These are phyloP conservation scores for Nematodospora anomalae DNA, from an alignment of 1,139 yeast genomes.

Conservation along the genomic window DNA sequence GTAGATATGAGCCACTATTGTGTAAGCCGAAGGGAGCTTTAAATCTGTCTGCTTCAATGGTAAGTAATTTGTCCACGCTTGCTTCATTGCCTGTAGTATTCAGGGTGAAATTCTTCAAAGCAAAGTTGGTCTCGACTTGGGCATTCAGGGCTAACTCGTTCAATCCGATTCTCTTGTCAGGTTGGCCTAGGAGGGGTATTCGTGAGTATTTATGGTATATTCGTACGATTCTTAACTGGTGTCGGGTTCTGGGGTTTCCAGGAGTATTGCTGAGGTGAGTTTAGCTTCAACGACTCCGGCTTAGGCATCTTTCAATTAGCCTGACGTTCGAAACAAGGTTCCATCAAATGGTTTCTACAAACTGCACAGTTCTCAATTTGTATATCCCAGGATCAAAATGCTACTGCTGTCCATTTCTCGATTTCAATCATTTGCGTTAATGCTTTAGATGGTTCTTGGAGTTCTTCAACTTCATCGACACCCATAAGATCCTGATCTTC, in stretches of 20 bases:
- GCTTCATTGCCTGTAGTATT: not conserved
- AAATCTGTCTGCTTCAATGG: not conserved
- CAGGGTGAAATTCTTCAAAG: not conserved
- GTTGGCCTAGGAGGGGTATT: too few species aligned
- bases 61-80: not conserved
- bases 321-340: slow-evolving; percentile 96
- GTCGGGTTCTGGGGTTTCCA: too few species aligned
- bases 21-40: not conserved
- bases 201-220: too few species aligned
- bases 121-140: too few species aligned
- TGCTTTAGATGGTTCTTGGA: slow-evolving; percentile 9
- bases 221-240: too few species aligned
- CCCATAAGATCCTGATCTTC: slow-evolving; percentile 18
- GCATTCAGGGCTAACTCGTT: too few species aligned
- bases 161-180: too few species aligned
- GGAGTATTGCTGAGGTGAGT: too few species aligned
- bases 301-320: slow-evolving; percentile 80
- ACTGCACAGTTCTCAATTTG: slow-evolving; percentile 97
- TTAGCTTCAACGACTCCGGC: too few species aligned
- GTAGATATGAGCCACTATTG: not conserved
- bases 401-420: slow-evolving; percentile 93
- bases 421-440: slow-evolving; percentile 46
- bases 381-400: slow-evolving; percentile 99
- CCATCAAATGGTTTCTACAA: slow-evolving; percentile 98
- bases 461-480: slow-evolving; percentile 9